Evolutionary conservation across 2,329 filamentous ascomycete genomes (phyloP).

Genomic region (Teratosphaeria nubilosa): DNA sequence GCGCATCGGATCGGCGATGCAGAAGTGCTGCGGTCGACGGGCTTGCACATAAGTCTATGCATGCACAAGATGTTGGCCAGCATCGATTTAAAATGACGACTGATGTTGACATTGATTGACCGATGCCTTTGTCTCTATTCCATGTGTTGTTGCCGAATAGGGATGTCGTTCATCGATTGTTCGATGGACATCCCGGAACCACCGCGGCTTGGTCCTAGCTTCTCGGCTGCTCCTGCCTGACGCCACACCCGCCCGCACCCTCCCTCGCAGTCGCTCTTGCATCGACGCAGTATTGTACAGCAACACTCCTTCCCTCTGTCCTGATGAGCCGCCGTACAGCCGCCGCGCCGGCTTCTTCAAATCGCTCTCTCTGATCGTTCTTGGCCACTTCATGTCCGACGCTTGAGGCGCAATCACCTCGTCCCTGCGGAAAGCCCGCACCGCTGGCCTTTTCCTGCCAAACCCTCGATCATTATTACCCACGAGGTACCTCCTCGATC

Average conservation of each 20-base stretch:
- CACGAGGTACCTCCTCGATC: background rate
- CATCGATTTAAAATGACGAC: background rate
- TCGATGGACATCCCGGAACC: background rate
- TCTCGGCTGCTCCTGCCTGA: background rate
- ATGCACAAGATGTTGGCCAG: background rate
- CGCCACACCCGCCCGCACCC: background rate
- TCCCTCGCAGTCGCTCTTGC: background rate
- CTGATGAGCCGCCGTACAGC: background rate
- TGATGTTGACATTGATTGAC: background rate
- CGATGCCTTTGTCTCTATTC: background rate
- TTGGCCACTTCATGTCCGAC: constrained; percentile 1
- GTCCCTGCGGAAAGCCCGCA: constrained; percentile 6
- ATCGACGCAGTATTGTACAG: background rate
- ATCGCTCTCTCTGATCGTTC: constrained; percentile 6
- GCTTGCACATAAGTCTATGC: background rate
- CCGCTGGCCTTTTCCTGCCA: constrained; percentile 8
- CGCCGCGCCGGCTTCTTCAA: background rate
- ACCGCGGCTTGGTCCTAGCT: background rate
- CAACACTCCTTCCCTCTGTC: background rate
- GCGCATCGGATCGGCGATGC: background rate
- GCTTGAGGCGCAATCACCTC: constrained; percentile 7
- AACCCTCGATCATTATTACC: constrained; percentile 10
- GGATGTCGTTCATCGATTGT: background rate
- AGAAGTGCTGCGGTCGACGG: background rate
- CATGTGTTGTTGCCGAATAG: background rate